A percentile compares a stretch with the other conserved stretches of the same genome.
These are phyloP conservation scores for Pyrrhoderma noxium DNA, from an alignment of 1,284 basidiomycete genomes.

Conservation along the genomic window DNA sequence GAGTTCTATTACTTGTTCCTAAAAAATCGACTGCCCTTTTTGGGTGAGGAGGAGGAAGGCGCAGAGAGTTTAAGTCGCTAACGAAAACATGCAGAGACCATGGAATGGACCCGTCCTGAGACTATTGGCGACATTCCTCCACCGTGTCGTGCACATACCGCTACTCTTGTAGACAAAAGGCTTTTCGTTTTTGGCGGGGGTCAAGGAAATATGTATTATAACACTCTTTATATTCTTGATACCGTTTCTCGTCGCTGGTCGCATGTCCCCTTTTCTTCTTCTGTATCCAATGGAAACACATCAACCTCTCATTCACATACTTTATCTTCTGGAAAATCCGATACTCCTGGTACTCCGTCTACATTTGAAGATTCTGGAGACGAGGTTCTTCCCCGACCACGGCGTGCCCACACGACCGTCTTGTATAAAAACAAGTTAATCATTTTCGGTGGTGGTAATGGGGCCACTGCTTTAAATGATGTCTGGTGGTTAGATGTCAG, in stretches of 20 bases:
- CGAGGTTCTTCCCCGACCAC: slow-evolving; percentile 47
- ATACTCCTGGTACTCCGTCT: slow-evolving; percentile 20
- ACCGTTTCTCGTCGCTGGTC: slow-evolving; percentile 67
- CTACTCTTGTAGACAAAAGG: slow-evolving; percentile 76
- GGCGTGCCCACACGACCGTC: slow-evolving; percentile 84
- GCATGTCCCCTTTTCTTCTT: slow-evolving; percentile 37
- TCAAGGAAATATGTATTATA: slow-evolving; percentile 69
- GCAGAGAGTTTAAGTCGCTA: no score
- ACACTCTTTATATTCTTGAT: slow-evolving; percentile 77
- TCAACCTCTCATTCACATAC: slow-evolving; percentile 13
- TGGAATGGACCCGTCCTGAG: slow-evolving; percentile 81
- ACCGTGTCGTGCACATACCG: slow-evolving; percentile 82
- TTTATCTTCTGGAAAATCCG: slow-evolving; percentile 2
- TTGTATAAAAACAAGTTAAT: slow-evolving; percentile 59
- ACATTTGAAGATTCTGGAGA: slow-evolving; percentile 12
- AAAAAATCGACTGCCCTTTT: no score
- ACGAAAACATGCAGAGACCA: slow-evolving; percentile 60
- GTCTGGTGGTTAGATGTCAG: slow-evolving; percentile 78
- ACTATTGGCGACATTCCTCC: slow-evolving; percentile 70
- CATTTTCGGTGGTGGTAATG: slow-evolving; percentile 91
- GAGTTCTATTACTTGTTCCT: slow-evolving; percentile 23
- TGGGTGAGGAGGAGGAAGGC: no score
- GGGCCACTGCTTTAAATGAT: slow-evolving; percentile 82
- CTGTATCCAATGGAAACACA: slow-evolving; percentile 12
- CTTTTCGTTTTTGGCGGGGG: slow-evolving; percentile 86